A percentile compares a stretch with the other conserved stretches of the same genome.
phyloP scores from a whole-genome alignment of 441 rosid species.

The Croton setiger region DNA sequence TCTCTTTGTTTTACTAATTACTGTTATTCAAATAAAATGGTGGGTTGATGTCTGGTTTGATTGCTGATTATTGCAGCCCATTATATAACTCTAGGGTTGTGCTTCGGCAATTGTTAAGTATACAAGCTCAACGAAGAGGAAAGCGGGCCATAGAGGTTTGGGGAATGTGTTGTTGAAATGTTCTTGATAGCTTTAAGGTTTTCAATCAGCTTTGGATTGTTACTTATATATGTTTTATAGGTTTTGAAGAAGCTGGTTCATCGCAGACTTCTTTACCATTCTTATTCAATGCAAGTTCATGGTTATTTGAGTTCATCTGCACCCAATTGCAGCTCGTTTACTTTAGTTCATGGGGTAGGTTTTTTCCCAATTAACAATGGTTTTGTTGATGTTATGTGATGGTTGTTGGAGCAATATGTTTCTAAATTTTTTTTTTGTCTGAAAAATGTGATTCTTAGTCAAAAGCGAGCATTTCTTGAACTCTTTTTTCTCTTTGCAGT shows the following conservation, averaged over 20 bases:
- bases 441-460: background rate
- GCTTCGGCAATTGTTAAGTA: constrained; percentile 63
- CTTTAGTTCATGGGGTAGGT: constrained; percentile 88
- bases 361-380: constrained; percentile 10
- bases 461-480: constrained; percentile 8
- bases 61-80: constrained; percentile 55
- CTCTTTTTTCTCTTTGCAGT: constrained; percentile 38
- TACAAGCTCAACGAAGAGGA: constrained; percentile 85
- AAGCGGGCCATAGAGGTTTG: constrained; percentile 86
- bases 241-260: constrained; percentile 81
- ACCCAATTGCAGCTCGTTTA: constrained; percentile 49
- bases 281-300: constrained; percentile 95
- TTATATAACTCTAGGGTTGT: constrained; percentile 77
- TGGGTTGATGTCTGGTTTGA: constrained; percentile 30
- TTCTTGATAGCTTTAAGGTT: background rate
- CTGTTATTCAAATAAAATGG: background rate
- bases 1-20: constrained; percentile 13
- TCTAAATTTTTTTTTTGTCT: background rate
- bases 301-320: constrained; percentile 56
- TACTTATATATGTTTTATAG: constrained; percentile 34
- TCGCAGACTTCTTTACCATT: constrained; percentile 77
- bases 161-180: background rate
- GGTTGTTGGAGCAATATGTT: background rate
- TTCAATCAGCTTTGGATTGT: constrained; percentile 7
- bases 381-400: background rate